Conservation (phyloP, 2,329 filamentous ascomycete genomes). For the Verticillium albo-atrum region DNA sequence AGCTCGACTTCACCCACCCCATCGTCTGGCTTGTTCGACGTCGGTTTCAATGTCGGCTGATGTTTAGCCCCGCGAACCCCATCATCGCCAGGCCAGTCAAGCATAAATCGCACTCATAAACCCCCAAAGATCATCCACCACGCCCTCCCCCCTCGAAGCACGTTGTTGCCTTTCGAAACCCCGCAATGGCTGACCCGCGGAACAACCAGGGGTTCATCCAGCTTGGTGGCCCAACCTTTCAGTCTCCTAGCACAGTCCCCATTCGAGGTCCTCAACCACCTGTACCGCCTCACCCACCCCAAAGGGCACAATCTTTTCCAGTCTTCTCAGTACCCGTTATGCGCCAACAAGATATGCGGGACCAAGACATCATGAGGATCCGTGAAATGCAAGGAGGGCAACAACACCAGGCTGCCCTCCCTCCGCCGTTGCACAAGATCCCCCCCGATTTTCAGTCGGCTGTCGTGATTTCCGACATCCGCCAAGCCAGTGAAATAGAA, state of each 20-base stretch:
- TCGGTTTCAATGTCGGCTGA: neutral
- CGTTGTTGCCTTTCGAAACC: neutral
- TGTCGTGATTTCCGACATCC: conserved; percentile 29
- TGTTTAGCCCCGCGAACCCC: neutral
- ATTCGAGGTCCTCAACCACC: neutral
- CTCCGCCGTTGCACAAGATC: neutral
- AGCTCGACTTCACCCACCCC: neutral
- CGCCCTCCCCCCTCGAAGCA: neutral
- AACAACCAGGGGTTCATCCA: neutral
- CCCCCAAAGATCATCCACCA: no score
- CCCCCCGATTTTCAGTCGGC: neutral
- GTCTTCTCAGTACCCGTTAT: no score
- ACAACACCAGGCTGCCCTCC: neutral
- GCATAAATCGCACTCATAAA: neutral
- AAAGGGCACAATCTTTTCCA: neutral
- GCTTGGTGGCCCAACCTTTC: neutral
- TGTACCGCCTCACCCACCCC: neutral
- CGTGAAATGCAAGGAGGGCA: neutral
- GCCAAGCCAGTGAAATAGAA: conserved; percentile 28
- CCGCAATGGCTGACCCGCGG: neutral
- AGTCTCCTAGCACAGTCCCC: neutral
- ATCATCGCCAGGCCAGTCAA: neutral
- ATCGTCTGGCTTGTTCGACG: no score
- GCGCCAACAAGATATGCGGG: neutral
- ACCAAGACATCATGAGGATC: neutral